phyloP scores from a whole-genome alignment of 176 grass and related monocot species.

The Neostapfia colusana region DNA sequence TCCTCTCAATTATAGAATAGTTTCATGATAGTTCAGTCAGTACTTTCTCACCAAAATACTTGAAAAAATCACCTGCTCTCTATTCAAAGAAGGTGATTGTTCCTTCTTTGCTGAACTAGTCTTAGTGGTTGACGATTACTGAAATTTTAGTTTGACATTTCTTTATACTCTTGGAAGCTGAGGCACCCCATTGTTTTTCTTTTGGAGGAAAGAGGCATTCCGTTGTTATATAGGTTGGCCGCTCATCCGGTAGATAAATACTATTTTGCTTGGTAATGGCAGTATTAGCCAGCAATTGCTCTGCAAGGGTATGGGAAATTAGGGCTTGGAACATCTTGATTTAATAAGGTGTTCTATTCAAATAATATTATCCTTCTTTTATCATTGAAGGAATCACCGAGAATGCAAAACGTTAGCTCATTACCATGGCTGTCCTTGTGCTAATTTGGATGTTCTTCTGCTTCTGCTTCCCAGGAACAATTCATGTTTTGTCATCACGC shows the following conservation, averaged over 20 bases:
- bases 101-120: constrained; percentile 8
- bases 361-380: neutral
- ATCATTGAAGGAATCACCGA: neutral
- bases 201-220: too few species aligned
- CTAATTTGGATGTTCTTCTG: constrained; percentile 4
- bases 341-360: neutral
- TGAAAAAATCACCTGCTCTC: neutral
- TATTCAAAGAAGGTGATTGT: neutral
- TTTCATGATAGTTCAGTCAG: neutral
- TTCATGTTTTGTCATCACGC: constrained; percentile 71
- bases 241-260: neutral
- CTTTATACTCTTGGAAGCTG: neutral
- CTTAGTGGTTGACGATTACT: neutral
- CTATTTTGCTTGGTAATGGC: neutral
- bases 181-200: neutral
- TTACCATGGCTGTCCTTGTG: neutral
- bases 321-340: neutral
- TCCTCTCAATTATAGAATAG: neutral
- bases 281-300: neutral
- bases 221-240: neutral
- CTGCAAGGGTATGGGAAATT: neutral
- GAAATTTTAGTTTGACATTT: neutral
- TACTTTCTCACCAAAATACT: neutral
- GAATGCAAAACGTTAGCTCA: neutral
- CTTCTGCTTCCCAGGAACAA: constrained; percentile 66